Evolutionary conservation across 129 eudicot genomes (phyloP), one percentile per base, ranked within the genome.

Genomic region (Centaurea solstitialis): DNA sequence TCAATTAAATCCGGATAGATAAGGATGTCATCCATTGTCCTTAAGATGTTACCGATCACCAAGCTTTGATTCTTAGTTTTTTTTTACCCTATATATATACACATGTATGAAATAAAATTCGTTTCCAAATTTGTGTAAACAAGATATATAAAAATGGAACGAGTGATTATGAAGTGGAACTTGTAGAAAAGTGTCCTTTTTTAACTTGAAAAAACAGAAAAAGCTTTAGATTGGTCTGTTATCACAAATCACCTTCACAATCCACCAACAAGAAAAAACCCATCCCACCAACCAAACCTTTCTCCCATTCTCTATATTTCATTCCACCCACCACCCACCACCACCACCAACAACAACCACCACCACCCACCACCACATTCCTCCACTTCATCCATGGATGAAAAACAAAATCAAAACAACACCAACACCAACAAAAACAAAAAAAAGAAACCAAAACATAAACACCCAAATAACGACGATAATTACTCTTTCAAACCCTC

Each of bases 401-500:
- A 80, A 47, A 85, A 87, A 74, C 81, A 86, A 76, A 77, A 26
- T 0, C 30, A 26, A 26, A 26, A 26, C 30, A 26, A 77, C 41
- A 76, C 66, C 84, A 89, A 88, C 77, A 80, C 66, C 64, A 85
- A 85, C 45, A 87, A 84, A 74, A 93, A 72, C 64, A 85, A 85
- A 62, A 87, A 84, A 74, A 93, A 89, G 85, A 92, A 92, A 77
- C 96, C 76, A 79, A 94, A 94, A 73, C 91, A 92, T 84, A 85
- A 91, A 9, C 94, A 94, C 88, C 94, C 97, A 71, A 94, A 87
- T 66, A 87, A 86, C 75, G 88, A 89, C n/a, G n/a, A n/a, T n/a
- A n/a, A n/a, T 65, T 84, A 91, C 83, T 79, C 97, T 1, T 92
- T 95, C 93, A 90, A 90, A 75, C 96, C 98, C 30, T 81, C 83